These are phyloP conservation scores for Saccharata proteae DNA, from an alignment of 2,329 filamentous ascomycete genomes.

Conservation along the genomic window DNA sequence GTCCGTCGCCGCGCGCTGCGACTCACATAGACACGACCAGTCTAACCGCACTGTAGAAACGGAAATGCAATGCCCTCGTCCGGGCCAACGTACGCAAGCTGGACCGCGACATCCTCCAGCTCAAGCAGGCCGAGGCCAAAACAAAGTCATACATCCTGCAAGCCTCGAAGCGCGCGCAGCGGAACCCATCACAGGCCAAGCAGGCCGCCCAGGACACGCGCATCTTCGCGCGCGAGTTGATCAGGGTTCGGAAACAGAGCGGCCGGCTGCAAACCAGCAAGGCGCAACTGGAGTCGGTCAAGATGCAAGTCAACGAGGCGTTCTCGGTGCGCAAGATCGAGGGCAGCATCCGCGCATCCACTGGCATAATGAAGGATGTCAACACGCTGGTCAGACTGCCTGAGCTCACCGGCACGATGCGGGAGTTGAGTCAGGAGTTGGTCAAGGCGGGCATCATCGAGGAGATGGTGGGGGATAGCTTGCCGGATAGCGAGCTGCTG, in stretches of 20 bases:
- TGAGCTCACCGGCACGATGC: slow-evolving; percentile 80
- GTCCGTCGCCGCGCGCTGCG: slow-evolving; percentile 36
- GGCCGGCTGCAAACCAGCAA: slow-evolving; percentile 71
- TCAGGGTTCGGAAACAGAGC: slow-evolving; percentile 66
- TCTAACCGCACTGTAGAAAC: slow-evolving; percentile 47
- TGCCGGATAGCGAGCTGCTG: slow-evolving; percentile 58
- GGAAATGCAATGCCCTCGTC: slow-evolving; percentile 88
- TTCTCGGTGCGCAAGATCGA: slow-evolving; percentile 95
- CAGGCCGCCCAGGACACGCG: slow-evolving; percentile 76
- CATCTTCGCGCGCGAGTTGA: slow-evolving; percentile 76
- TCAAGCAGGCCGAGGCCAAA: slow-evolving; percentile 59
- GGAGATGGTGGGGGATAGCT: slow-evolving; percentile 83
- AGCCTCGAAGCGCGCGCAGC: slow-evolving; percentile 68
- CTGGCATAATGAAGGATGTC: slow-evolving; percentile 94
- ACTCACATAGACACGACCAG: slow-evolving; percentile 12
- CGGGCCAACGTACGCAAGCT: slow-evolving; percentile 85
- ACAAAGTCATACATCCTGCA: slow-evolving; percentile 75
- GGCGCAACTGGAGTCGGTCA: slow-evolving; percentile 81
- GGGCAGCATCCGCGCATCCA: slow-evolving; percentile 73
- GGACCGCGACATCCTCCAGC: slow-evolving; percentile 76
- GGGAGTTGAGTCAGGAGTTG: slow-evolving; percentile 72
- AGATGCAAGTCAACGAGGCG: slow-evolving; percentile 96
- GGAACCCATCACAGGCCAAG: slow-evolving; percentile 63
- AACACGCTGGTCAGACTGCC: slow-evolving; percentile 76
- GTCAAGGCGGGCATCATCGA: slow-evolving; percentile 95